A percentile compares a stretch with the other conserved stretches of the same genome.
Conservation (phyloP, 306 rosid species). For the Gynostemma pentaphyllum region DNA sequence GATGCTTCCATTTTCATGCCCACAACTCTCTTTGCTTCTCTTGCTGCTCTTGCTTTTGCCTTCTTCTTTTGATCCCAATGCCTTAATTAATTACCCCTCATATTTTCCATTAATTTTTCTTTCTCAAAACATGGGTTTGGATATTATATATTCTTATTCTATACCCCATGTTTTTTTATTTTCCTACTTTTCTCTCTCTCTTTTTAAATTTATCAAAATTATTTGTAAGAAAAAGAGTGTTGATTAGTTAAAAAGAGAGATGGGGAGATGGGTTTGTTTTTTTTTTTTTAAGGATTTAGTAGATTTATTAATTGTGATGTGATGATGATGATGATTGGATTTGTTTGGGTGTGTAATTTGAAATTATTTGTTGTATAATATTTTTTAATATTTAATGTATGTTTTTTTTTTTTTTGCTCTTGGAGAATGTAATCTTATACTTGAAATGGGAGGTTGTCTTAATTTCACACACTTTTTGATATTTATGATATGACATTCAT, state of each 20-base stretch:
- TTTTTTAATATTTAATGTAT: not conserved
- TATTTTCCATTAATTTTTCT: not conserved
- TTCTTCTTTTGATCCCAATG: not conserved
- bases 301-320: not conserved
- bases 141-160: not conserved
- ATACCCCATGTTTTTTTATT: not conserved
- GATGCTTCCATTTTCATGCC: not conserved
- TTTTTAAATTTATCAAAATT: not conserved
- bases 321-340: not conserved
- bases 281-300: not conserved
- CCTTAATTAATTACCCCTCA: too few relatives aligned
- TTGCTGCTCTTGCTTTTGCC: not conserved
- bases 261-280: not conserved
- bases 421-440: too few relatives aligned
- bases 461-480: too few relatives aligned
- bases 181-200: not conserved
- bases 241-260: too few relatives aligned
- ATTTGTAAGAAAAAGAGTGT: not conserved
- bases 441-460: too few relatives aligned
- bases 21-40: constrained; percentile 1
- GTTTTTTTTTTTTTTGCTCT: not conserved
- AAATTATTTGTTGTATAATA: not conserved
- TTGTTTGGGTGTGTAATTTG: constrained; percentile 9
- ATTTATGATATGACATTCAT: too few relatives aligned
- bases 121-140: not conserved